Evolutionary conservation across 2,329 filamentous ascomycete genomes (phyloP).

Genomic region (Ciborinia camelliae): DNA sequence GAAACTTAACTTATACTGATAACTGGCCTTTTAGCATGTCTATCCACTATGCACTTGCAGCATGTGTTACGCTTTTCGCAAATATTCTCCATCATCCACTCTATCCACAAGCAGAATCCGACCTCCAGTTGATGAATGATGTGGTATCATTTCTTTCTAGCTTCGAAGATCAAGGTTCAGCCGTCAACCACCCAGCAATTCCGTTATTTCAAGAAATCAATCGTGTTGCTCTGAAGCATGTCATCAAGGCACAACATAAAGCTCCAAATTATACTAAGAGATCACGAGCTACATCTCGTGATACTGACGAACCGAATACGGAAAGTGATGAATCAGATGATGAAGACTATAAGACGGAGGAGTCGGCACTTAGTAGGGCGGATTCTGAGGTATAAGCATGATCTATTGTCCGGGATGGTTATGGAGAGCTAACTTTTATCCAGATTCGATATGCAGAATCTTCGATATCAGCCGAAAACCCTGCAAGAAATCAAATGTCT

Average conservation of each 20-base stretch:
- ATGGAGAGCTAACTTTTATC: background rate
- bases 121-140: conserved; percentile 81
- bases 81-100: conserved; percentile 93
- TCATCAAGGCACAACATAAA: conserved; percentile 2
- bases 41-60: conserved; percentile 84
- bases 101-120: conserved; percentile 77
- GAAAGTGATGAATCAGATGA: conserved; percentile 1
- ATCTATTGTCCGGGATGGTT: background rate
- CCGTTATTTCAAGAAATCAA: conserved; percentile 10
- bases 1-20: conserved; percentile 1
- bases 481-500: background rate
- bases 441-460: background rate
- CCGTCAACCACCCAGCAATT: background rate
- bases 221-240: conserved; percentile 5
- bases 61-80: conserved; percentile 86
- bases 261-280: conserved; percentile 7
- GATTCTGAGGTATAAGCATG: background rate
- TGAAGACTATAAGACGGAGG: background rate
- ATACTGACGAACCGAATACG: background rate
- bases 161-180: conserved; percentile 1
- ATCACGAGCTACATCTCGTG: background rate
- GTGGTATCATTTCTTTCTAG: conserved; percentile 45
- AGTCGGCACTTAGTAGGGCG: background rate
- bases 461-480: background rate
- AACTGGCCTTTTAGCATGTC: conserved; percentile 17